Evolutionary conservation across 768 basidiomycete species (phyloP).

Genomic region (Amanita pseudoporphyria): DNA sequence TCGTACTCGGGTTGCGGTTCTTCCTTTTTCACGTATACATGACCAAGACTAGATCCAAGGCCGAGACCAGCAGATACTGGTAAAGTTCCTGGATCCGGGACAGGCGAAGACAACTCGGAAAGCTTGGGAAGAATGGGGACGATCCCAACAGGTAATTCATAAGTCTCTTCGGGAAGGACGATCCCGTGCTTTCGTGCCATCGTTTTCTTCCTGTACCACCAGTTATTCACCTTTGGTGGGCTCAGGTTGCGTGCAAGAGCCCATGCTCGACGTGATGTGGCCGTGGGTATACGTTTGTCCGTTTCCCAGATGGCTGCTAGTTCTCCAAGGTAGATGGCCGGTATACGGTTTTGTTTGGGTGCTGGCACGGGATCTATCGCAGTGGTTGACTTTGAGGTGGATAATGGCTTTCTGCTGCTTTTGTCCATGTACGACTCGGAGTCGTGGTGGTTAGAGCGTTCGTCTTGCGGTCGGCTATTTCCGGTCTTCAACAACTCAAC

Average conservation of each 20-base stretch:
- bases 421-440: background rate
- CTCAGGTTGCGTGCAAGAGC: slow-evolving; percentile 26
- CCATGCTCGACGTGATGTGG: slow-evolving; percentile 28
- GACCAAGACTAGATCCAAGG: background rate
- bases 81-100: background rate
- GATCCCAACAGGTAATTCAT: slow-evolving; percentile 26
- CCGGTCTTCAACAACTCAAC: no score
- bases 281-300: slow-evolving; percentile 28
- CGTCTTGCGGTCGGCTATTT: no score
- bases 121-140: slow-evolving; percentile 15
- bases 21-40: background rate
- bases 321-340: slow-evolving; percentile 18
- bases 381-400: background rate
- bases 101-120: background rate
- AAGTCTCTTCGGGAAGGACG: slow-evolving; percentile 22
- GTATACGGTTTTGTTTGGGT: background rate
- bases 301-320: slow-evolving; percentile 25
- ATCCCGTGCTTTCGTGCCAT: slow-evolving; percentile 18
- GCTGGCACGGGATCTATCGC: background rate
- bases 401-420: background rate
- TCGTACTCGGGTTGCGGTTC: background rate
- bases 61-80: background rate
- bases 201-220: slow-evolving; percentile 28
- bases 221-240: slow-evolving; percentile 24
- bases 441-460: no score